phyloP scores from a whole-genome alignment of 1,284 basidiomycete genomes.

The Tilletia walkeri region DNA sequence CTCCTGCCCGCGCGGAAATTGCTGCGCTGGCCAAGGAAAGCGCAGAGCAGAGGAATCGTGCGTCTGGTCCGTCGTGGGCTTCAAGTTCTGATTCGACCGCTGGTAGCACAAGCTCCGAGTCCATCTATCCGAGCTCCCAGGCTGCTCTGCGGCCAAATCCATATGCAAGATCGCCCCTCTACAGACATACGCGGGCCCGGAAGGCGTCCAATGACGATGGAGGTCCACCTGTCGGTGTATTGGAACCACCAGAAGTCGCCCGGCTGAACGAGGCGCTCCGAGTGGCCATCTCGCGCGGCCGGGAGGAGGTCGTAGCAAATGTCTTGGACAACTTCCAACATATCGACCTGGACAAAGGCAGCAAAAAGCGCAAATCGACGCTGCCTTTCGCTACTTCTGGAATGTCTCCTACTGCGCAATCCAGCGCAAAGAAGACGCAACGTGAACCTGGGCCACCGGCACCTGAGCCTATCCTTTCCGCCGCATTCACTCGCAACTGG shows the following conservation, averaged over 20 bases:
- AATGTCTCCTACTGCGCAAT: neutral
- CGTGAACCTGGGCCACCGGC: neutral
- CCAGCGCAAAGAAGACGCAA: neutral
- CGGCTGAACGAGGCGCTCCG: slow-evolving; percentile 16
- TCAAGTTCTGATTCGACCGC: neutral
- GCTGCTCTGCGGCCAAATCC: slow-evolving; percentile 13
- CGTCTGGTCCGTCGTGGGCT: neutral
- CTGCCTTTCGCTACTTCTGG: neutral
- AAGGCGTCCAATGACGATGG: neutral
- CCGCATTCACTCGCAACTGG: slow-evolving; percentile 30
- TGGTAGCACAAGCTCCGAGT: neutral
- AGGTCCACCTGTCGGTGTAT: neutral
- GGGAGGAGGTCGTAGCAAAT: neutral
- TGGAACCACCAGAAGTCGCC: neutral
- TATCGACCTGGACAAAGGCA: neutral
- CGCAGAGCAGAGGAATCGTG: neutral
- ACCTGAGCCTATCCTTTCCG: neutral
- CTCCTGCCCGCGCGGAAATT: neutral
- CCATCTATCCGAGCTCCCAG: slow-evolving; percentile 3
- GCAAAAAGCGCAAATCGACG: neutral
- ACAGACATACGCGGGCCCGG: neutral
- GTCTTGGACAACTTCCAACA: neutral
- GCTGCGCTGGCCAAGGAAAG: neutral
- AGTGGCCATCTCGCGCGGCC: neutral
- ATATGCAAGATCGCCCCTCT: slow-evolving; percentile 11